These are phyloP conservation scores for Rubia peregrina DNA, from an alignment of 305 asterid genomes.

Conservation along the genomic window DNA sequence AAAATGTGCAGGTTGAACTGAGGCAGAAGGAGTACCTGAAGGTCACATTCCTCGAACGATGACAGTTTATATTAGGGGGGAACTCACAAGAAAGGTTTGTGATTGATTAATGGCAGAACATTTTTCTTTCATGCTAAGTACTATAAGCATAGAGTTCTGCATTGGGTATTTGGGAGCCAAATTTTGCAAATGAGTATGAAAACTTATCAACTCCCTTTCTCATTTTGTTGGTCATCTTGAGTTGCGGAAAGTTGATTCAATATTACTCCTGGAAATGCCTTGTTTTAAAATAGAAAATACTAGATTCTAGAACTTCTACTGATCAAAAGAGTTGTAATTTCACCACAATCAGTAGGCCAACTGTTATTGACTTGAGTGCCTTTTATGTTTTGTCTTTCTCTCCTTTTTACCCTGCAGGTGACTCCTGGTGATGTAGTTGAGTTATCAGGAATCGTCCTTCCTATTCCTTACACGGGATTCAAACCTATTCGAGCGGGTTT, in stretches of 20 bases:
- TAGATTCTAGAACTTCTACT: background rate
- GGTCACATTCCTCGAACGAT: constrained; percentile 91
- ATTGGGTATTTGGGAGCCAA: background rate
- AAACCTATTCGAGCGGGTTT: constrained; percentile 98
- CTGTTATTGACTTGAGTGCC: background rate
- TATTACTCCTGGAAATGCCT: background rate
- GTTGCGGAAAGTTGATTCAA: background rate
- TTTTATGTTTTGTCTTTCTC: background rate
- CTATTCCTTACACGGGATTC: constrained; percentile 89
- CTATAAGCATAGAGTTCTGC: background rate
- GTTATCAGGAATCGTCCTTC: constrained; percentile 89
- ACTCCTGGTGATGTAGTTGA: constrained; percentile 93
- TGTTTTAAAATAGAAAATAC: background rate
- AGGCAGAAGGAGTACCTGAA: too few species aligned
- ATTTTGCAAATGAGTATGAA: background rate
- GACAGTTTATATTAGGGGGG: constrained; percentile 94
- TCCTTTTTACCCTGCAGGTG: constrained; percentile 42
- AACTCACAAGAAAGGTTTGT: constrained; percentile 86
- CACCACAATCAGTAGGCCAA: background rate
- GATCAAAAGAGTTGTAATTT: background rate
- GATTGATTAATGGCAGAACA: constrained; percentile 10
- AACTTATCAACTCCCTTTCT: background rate
- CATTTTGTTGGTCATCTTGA: background rate
- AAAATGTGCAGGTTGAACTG: too few species aligned
- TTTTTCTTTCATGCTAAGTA: background rate